Percentiles rank a stretch among this genome's conserved stretches.
Conservation (phyloP, 129 eudicot species). For the Flaveria robusta region DNA sequence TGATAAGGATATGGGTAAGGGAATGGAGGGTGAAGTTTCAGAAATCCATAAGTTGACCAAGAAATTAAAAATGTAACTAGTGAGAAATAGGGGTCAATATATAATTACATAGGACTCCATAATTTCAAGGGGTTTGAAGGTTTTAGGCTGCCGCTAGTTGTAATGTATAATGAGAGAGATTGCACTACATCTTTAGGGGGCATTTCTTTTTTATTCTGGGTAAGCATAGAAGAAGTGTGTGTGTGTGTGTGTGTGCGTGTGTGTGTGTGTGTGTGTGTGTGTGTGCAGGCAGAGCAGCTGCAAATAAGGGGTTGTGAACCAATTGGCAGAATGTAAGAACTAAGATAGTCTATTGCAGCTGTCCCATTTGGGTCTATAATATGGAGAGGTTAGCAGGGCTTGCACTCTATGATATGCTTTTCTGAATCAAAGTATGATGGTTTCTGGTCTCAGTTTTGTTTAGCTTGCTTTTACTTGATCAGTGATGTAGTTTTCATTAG, state of each 20-base stretch:
- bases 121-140: not conserved
- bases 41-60: not conserved
- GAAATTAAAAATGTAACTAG: not conserved
- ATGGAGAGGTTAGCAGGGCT: not conserved
- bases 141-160: not conserved
- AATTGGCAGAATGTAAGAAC: not conserved
- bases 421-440: not conserved
- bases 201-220: not conserved
- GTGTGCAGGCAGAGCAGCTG: not conserved
- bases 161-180: not conserved
- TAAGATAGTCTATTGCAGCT: not conserved
- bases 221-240: not conserved
- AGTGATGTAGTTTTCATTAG: not conserved
- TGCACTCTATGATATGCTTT: not conserved
- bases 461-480: not conserved
- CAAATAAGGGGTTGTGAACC: not conserved
- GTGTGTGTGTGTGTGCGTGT: not conserved
- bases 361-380: not conserved
- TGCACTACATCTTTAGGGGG: not conserved
- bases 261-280: not conserved
- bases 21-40: not conserved
- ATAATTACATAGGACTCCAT: not conserved
- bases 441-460: constrained; percentile 10
- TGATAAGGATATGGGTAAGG: not conserved
- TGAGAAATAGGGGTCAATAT: not conserved